Percentiles rank a stretch among this genome's conserved stretches.
Conservation (phyloP, 139 green algal species). For the Astrephomene gubernaculifera region DNA sequence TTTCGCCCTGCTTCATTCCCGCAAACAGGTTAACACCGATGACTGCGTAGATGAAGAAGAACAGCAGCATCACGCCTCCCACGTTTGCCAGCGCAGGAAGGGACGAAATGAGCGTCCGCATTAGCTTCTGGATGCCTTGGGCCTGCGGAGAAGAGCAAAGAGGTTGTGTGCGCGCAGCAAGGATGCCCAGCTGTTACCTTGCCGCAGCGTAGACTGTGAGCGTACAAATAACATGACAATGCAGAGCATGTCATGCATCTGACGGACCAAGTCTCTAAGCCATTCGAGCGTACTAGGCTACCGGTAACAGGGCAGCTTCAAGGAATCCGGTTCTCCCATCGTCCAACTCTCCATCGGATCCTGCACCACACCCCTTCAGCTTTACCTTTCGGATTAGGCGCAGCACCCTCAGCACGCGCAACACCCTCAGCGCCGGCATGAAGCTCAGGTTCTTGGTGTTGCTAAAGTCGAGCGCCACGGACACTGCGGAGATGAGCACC, state of each 20-base stretch:
- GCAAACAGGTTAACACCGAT: conserved; percentile 86
- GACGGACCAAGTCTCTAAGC: too few relatives aligned
- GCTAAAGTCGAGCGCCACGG: conserved; percentile 52
- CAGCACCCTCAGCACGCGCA: conserved; percentile 63
- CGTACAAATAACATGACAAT: too few relatives aligned
- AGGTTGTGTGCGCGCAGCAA: background rate
- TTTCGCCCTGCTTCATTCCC: conserved; percentile 58
- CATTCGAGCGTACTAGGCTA: too few relatives aligned
- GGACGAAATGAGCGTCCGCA: conserved; percentile 40
- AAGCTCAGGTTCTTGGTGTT: conserved; percentile 54
- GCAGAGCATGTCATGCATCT: too few relatives aligned
- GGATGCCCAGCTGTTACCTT: too few relatives aligned
- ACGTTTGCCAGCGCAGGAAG: conserved; percentile 78
- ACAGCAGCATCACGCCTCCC: conserved; percentile 73
- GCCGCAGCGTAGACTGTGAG: too few relatives aligned
- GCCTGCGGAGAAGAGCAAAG: conserved; percentile 64
- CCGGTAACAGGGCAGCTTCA: too few relatives aligned
- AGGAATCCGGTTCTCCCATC: background rate
- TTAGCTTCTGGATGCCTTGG: conserved; percentile 66
- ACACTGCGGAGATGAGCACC: conserved; percentile 55
- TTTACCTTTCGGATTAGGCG: conserved; percentile 45
- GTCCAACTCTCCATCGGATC: background rate
- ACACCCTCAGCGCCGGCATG: conserved; percentile 72
- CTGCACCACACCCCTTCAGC: background rate
- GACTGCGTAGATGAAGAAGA: conserved; percentile 85